Evolutionary conservation across 257 asterid species (phyloP), one percentile per base, ranked within the genome.

Genomic region (Ilex asprella): DNA sequence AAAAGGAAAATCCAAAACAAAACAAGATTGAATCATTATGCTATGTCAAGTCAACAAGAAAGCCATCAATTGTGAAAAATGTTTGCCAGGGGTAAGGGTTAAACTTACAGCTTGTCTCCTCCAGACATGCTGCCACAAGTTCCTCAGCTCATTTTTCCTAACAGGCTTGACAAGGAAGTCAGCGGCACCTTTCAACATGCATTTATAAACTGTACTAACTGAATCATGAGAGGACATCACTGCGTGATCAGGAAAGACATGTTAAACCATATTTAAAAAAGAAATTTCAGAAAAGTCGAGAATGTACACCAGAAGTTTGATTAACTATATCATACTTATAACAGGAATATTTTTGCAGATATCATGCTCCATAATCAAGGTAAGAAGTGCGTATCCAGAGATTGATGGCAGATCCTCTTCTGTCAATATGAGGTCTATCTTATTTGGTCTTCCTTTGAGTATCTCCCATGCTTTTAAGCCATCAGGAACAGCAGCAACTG

Each of bases 161-260:
- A 46, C 52, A 46, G 52, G 52, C n/a, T 46, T 46, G n/a, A 46
- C 15, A 14, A 46, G 52, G 10, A 46, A 46, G n/a, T 46, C 52
- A 46, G 52, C n/a, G 3, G 52, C 52, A 46, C 52, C 52, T 46
- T 2, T 46, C 52, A 46, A 46, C 52, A 46, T 46, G 52, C 52
- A 46, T 7, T 46, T 46, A 14, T 10, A 46, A 46, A 46, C 52
- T 14, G n/a, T 10, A 14, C 14, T 46, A 46, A 46, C 15, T 0
- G 99, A 87, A 75, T 93, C 97, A 61, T 87, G 78, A 1, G 88
- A 77, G 10, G 99, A 93, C 99, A 89, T 93, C 99, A 93, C 99
- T 93, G 86, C 77, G 75, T 32, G 27, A 66, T 49, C 44, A 35
- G 41, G 41, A 63, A 63, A 58, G 15, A 21, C 31, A 58, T 10